phyloP scores from a whole-genome alignment of 2,329 filamentous ascomycete species.

The Penicillium hordei region DNA sequence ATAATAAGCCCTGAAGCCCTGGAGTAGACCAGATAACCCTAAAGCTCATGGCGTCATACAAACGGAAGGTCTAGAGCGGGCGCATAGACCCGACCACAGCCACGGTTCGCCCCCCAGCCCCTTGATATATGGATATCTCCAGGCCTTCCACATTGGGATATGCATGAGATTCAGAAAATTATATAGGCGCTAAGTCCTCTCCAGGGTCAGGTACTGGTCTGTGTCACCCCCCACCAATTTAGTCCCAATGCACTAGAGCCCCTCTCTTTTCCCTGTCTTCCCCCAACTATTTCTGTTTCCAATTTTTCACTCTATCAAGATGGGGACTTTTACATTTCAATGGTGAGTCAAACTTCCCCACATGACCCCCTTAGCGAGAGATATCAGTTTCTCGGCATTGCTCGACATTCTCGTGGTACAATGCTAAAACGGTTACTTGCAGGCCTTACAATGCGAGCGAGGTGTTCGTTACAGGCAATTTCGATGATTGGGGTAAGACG shows the following conservation, averaged over 20 bases:
- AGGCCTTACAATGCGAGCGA: slow-evolving; percentile 83
- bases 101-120: not conserved
- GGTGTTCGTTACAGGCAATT: slow-evolving; percentile 93
- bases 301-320: slow-evolving; percentile 13
- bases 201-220: slow-evolving; percentile 17
- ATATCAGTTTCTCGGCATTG: not conserved
- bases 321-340: slow-evolving; percentile 40
- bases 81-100: not conserved
- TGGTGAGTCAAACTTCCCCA: slow-evolving; percentile 32
- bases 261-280: slow-evolving; percentile 2
- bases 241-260: not conserved
- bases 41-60: not conserved
- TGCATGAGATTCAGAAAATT: not conserved
- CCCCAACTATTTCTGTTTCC: not conserved
- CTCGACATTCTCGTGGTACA: slow-evolving; percentile 14
- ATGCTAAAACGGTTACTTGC: slow-evolving; percentile 32
- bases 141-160: too few relatives aligned
- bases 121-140: not conserved
- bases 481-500: slow-evolving; percentile 90
- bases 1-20: not conserved
- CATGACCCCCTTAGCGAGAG: not conserved
- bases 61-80: slow-evolving; percentile 1
- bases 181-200: not conserved
- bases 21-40: not conserved
- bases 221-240: slow-evolving; percentile 25